Evolutionary conservation across 441 rosid genomes (phyloP), one percentile per base, ranked within the genome.

Genomic region (Bruguiera hainesii): DNA sequence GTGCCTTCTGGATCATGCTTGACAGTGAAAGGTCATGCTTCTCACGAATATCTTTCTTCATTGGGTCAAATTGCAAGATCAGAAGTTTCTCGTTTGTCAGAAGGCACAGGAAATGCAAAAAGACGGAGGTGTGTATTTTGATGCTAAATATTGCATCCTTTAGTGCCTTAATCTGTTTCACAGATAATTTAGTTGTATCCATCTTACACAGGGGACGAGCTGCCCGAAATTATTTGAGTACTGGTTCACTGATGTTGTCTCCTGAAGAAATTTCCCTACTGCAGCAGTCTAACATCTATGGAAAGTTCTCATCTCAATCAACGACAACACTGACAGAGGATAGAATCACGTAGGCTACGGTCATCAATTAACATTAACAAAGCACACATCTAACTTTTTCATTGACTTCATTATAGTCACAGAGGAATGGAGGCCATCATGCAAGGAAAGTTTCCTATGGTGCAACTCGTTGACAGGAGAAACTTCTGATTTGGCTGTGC

Each of bases 21-120:
- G 80, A 68, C 82, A n/a, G 64, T 88, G 71, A 87, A 82, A 81
- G 96, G 92, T 61, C 60, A 60, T 65, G 82, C 89, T 59, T 83
- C 83, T 60, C 81, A 83, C 51, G 98, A 95, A 70, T 95, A 92
- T 71, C 73, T 84, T 69, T 89, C 97, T 65, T 84, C 85, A 52
- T 72, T 95, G 69, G 70, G 85, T 51, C 68, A 70, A 73, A 92
- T 95, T 63, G 84, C 95, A 65, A 85, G 87, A 81, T 79, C 85
- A 16, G 91, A 86, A 81, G 71, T 85, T 66, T 83, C 84, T 64
- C 88, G 86, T 60, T 51, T 83, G 69, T 79, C 89, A 3, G 75
- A 70, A 60, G 76, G 74, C 73, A 71, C 33, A 26, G 67, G 74
- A 76, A 72, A 68, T 49, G 63, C 74, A 30, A 85, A 67, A 72